Base-by-base conservation (phyloP, 768 basidiomycete species). In the Kwoniella botswanensis region DNA sequence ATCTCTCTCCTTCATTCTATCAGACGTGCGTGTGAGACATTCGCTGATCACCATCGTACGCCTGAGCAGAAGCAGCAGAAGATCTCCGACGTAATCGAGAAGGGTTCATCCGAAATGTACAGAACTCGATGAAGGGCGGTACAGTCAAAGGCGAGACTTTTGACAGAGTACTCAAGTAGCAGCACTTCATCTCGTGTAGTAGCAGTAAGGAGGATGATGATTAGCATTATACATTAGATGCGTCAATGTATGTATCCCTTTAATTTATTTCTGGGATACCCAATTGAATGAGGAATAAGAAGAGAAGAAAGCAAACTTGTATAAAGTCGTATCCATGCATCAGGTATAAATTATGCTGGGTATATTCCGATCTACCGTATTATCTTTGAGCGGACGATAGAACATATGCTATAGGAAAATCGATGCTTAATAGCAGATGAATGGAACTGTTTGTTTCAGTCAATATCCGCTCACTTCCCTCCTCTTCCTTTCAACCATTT, bases 1-100 rank as follows among this genome's bases (percentile, higher is more conserved):
- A 89, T 70, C 11, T 13, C 43, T 18, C 63, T 57, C 35, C 41
- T 13, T 26, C 53, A 29, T n/a, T 62, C 26, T 21, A 12, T 22
- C 57, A n/a, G 41, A 43, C 3, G 21, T 42, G 43, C 12, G n/a
- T n/a, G n/a, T n/a, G n/a, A n/a, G n/a, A n/a, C n/a, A n/a, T n/a
- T 62, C 21, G 22, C 65, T 59, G 55, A 35, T 24, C n/a, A 26
- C 15, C 21, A n/a, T n/a, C n/a, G n/a, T n/a, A n/a, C n/a, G n/a
- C n/a, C n/a, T n/a, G n/a, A 62, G n/a, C 87, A 99, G 97, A 98
- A 84, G 97, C 97, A 15, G 97, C 97, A 21, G 89, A 92, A 82
- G 96, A 98, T 82, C 88, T 99, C 83, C 91, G 92, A 77, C 90
- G 89, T 86, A 92, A 92, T 83, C 87, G 95, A 57, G 91, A 94